Conservation (phyloP, 768 basidiomycete species). For the Lentinula raphanica region DNA sequence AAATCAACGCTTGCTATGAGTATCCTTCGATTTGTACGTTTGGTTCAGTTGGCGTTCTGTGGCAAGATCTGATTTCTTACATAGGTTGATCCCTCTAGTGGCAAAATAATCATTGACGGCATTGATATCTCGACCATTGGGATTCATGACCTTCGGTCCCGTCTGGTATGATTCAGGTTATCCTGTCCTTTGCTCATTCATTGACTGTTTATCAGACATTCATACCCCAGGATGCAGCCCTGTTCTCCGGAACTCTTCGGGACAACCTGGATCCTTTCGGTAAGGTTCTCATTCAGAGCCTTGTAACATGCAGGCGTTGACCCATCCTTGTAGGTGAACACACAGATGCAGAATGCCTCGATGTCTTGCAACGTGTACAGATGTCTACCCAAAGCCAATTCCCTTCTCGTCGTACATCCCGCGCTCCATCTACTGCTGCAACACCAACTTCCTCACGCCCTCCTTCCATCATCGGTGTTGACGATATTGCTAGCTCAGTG, state of each 20-base stretch:
- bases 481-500: constrained; percentile 34
- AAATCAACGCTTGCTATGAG: constrained; percentile 87
- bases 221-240: constrained; percentile 59
- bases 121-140: constrained; percentile 86
- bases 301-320: neutral
- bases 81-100: constrained; percentile 69
- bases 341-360: constrained; percentile 71
- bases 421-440: constrained; percentile 39
- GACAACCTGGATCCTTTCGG: constrained; percentile 54
- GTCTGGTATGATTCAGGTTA: constrained; percentile 38
- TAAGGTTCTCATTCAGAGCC: constrained; percentile 13
- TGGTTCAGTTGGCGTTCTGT: neutral
- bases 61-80: neutral
- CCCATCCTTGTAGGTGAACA: constrained; percentile 50
- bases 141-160: constrained; percentile 74
- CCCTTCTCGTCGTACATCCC: constrained; percentile 47
- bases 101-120: constrained; percentile 79
- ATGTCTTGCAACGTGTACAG: constrained; percentile 78
- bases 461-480: constrained; percentile 34
- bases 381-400: constrained; percentile 53
- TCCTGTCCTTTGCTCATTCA: neutral
- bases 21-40: constrained; percentile 69
- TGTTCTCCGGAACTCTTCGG: constrained; percentile 60
- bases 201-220: constrained; percentile 50
- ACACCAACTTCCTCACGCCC: constrained; percentile 41